These are phyloP conservation scores for Teunomyces funiuensis DNA, from an alignment of 805 yeast species.

Conservation along the genomic window DNA sequence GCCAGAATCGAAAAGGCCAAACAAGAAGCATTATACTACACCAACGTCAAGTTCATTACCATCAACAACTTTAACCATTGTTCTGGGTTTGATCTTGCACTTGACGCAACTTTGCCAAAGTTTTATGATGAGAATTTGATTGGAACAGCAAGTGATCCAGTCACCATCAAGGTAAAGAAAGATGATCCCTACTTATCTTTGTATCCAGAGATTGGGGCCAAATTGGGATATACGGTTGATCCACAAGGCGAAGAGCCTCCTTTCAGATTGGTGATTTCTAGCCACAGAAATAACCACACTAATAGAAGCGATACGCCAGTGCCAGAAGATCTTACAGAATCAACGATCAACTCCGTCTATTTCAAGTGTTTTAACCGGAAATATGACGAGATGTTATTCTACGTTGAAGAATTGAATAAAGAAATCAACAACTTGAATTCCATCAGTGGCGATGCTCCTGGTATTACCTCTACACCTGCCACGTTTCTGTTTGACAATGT, in stretches of 20 bases:
- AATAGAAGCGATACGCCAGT: constrained; percentile 53
- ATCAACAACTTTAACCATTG: constrained; percentile 53
- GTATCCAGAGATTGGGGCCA: constrained; percentile 47
- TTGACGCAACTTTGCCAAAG: constrained; percentile 50
- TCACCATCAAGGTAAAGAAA: constrained; percentile 52
- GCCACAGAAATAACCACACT: constrained; percentile 69
- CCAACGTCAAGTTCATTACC: constrained; percentile 56
- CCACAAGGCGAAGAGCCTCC: constrained; percentile 21
- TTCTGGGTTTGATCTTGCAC: constrained; percentile 75
- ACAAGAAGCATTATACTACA: constrained; percentile 56
- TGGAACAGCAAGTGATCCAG: constrained; percentile 48
- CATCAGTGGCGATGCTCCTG: constrained; percentile 6
- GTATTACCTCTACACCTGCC: constrained; percentile 14
- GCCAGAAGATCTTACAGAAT: constrained; percentile 26
- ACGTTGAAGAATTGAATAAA: constrained; percentile 58
- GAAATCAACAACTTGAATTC: constrained; percentile 30
- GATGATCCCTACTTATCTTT: constrained; percentile 53
- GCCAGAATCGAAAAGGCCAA: constrained; percentile 56
- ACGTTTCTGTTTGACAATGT: constrained; percentile 24
- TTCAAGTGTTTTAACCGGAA: constrained; percentile 46
- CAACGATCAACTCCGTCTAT: constrained; percentile 53
- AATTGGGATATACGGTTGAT: constrained; percentile 35
- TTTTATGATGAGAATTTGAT: constrained; percentile 52
- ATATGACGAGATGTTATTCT: constrained; percentile 54
- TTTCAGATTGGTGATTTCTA: constrained; percentile 64